These are phyloP conservation scores for Candida sonorensis DNA, from an alignment of 805 yeast genomes.

Conservation along the genomic window DNA sequence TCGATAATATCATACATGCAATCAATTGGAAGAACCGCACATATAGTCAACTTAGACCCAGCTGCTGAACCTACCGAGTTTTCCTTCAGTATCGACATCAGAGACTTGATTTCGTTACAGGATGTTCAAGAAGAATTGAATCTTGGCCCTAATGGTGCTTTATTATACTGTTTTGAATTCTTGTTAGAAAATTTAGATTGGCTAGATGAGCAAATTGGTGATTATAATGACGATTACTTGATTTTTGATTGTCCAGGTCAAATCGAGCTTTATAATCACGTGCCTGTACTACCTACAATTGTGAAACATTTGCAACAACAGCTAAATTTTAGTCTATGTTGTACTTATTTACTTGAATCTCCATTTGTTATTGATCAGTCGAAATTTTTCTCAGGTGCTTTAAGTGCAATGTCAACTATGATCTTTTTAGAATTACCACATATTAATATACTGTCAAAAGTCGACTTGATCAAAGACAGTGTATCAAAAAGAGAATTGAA, in stretches of 20 bases:
- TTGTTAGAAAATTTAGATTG: constrained; percentile 86
- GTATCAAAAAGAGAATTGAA: constrained; percentile 71
- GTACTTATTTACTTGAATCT: constrained; percentile 87
- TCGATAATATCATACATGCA: constrained; percentile 84
- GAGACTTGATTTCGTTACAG: constrained; percentile 82
- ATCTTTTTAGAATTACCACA: constrained; percentile 92
- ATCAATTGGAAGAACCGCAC: constrained; percentile 85
- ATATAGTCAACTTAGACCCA: constrained; percentile 91
- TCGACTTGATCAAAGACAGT: constrained; percentile 79
- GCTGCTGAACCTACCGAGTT: constrained; percentile 93
- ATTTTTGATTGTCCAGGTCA: constrained; percentile 98
- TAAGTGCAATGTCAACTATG: constrained; percentile 98
- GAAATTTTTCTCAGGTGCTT: constrained; percentile 91
- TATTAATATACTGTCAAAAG: constrained; percentile 78
- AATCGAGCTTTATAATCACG: constrained; percentile 88
- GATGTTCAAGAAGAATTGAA: constrained; percentile 95
- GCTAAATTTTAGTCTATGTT: constrained; percentile 83
- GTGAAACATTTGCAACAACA: constrained; percentile 77
- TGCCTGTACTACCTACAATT: constrained; percentile 86
- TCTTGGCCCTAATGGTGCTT: constrained; percentile 92
- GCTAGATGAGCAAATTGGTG: constrained; percentile 97
- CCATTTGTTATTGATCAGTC: constrained; percentile 87
- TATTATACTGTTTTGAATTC: constrained; percentile 90
- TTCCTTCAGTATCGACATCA: constrained; percentile 86
- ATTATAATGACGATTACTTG: constrained; percentile 86